Evolutionary conservation across 441 rosid species (phyloP), one percentile per base, ranked within the genome.

Genomic region (Eruca vesicaria): DNA sequence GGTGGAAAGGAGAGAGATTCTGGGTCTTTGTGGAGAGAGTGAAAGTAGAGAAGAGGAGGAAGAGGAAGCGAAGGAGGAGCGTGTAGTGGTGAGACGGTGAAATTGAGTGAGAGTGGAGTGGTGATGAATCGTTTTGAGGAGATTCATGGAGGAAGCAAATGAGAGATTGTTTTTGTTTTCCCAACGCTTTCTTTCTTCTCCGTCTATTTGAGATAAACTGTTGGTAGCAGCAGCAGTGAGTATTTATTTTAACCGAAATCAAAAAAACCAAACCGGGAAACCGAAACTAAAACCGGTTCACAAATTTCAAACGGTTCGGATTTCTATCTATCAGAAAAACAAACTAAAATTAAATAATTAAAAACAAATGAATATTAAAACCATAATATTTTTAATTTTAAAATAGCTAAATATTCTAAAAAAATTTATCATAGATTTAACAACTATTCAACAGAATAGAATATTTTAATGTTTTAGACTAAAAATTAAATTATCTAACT

Each of bases 101-200:
- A 45, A 38, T 3, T 32, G 84, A 62, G 76, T 66, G 56, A 70
- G 14, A 18, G 71, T 50, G 64, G 81, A 75, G 16, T 43, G 80
- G 73, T 66, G 38, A 55, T 83, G 85, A 73, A 80, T 68, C 11
- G 70, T 21, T 77, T 63, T 82, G 79, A 79, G 86, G 77, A 82
- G 84, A 77, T 77, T 81, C 88, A 83, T 84, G 69, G 80, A 79
- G 52, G 52, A 43, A 66, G 16, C n/a, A 53, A 33, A n/a, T 48
- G 73, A 66, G 55, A 48, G 55, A 48, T 6, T 45, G 20, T 7
- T 41, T 38, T 5, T 41, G n/a, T n/a, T 38, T 9, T 6, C 6
- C 35, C 63, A 43, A 11, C 31, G 59, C 71, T 38, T 38, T 45
- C 65, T 53, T 28, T 45, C 71, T 63, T 41, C 71, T 66, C 69